A percentile compares a stretch with the other conserved stretches of the same genome.
These are phyloP conservation scores for Backusella liffmaniae DNA, from an alignment of 192 early-diverging fungal genomes.

Conservation along the genomic window DNA sequence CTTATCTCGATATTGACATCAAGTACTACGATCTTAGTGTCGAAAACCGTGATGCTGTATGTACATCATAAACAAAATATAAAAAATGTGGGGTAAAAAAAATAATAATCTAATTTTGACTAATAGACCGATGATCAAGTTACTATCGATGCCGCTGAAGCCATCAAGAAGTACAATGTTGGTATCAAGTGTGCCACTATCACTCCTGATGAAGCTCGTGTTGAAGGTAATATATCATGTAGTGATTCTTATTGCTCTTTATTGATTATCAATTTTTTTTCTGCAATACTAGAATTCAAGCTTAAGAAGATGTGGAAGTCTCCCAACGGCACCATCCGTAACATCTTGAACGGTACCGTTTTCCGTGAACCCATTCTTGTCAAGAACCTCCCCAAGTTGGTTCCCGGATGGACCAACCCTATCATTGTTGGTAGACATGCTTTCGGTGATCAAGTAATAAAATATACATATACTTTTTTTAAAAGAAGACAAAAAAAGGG, in stretches of 20 bases:
- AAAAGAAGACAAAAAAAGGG: too few relatives aligned
- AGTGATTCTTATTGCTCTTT: background rate
- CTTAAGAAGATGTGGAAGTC: conserved; percentile 99
- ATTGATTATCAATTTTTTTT: too few relatives aligned
- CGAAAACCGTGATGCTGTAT: conserved; percentile 78
- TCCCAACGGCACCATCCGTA: conserved; percentile 96
- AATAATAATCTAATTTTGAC: background rate
- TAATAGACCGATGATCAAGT: conserved; percentile 86
- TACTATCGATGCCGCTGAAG: conserved; percentile 93
- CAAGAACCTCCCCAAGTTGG: conserved; percentile 86
- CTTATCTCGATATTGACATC: conserved; percentile 87
- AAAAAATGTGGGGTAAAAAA: background rate
- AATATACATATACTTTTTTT: too few relatives aligned
- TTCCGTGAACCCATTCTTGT: conserved; percentile 98
- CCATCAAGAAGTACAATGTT: conserved; percentile 96
- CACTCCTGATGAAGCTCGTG: conserved; percentile 93
- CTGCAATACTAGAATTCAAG: conserved; percentile 68
- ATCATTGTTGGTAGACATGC: conserved; percentile 97
- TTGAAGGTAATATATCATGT: conserved; percentile 52
- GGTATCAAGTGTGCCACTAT: conserved; percentile 99
- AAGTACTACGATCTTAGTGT: conserved; percentile 97
- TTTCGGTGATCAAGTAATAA: conserved; percentile 84
- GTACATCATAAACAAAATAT: background rate
- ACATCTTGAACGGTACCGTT: conserved; percentile 95
- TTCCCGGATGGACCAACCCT: conserved; percentile 93